Percentiles rank a stretch among this genome's conserved stretches.
phyloP scores from a whole-genome alignment of 2,329 filamentous ascomycete genomes.

The Didymella pinodella region DNA sequence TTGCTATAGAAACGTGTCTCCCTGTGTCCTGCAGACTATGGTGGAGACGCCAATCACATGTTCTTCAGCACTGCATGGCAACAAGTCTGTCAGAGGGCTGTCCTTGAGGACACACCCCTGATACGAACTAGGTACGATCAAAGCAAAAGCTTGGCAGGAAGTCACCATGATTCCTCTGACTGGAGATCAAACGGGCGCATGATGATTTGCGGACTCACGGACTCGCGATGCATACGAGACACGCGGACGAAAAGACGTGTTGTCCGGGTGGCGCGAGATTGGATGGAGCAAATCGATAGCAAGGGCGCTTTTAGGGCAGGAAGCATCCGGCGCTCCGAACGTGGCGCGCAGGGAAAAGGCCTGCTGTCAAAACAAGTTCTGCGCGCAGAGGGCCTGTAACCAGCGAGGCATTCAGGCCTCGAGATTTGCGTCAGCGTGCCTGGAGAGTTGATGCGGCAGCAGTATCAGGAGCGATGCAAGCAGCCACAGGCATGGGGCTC shows the following conservation, averaged over 20 bases:
- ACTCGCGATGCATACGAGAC: constrained; percentile 9
- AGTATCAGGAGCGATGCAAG: constrained; percentile 3
- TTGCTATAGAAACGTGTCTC: neutral
- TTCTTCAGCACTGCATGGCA: neutral
- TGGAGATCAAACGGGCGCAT: constrained; percentile 17
- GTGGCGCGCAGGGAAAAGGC: constrained; percentile 14
- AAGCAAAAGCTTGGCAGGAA: neutral
- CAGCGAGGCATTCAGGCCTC: neutral
- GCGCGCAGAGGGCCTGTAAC: neutral
- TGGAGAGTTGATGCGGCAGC: constrained; percentile 2
- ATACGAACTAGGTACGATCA: neutral
- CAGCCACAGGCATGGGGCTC: constrained; percentile 12
- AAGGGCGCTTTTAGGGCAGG: constrained; percentile 18
- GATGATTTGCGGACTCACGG: constrained; percentile 8
- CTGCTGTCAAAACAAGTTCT: constrained; percentile 3
- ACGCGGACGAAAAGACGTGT: constrained; percentile 19
- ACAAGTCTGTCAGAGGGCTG: neutral
- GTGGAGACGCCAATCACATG: neutral
- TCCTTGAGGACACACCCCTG: neutral
- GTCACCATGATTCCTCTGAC: neutral
- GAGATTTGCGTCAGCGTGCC: neutral
- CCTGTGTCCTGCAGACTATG: neutral
- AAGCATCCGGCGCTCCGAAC: constrained; percentile 20
- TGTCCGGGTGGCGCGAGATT: constrained; percentile 20
- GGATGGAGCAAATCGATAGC: constrained; percentile 17